Percentiles rank a stretch among this genome's conserved stretches.
Conservation (phyloP, 768 basidiomycete species). For the Amanita brunnescens region DNA sequence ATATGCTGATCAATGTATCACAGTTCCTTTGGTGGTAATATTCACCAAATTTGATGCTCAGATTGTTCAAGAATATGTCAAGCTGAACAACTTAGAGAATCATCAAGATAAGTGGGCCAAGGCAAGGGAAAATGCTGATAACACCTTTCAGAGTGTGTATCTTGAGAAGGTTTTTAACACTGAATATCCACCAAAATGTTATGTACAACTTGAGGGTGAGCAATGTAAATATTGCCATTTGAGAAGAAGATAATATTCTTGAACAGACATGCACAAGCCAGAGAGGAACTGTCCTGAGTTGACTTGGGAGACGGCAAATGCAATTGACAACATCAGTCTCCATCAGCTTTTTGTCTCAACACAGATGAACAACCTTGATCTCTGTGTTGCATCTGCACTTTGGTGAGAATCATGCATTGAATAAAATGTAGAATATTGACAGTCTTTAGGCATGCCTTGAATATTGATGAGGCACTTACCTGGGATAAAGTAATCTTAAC, state of each 20-base stretch:
- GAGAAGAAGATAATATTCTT: too few relatives aligned
- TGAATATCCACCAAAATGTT: neutral
- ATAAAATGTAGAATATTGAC: neutral
- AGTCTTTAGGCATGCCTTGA: neutral
- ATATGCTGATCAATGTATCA: too few relatives aligned
- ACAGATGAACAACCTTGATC: conserved; percentile 17
- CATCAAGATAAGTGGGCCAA: conserved; percentile 4
- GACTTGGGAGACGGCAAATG: conserved; percentile 10
- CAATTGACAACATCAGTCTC: conserved; percentile 12
- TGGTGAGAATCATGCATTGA: neutral
- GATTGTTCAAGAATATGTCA: conserved; percentile 5
- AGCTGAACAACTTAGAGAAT: neutral
- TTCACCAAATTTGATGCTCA: conserved; percentile 31
- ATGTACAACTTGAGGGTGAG: neutral
- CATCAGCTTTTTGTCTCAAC: conserved; percentile 16
- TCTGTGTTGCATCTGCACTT: conserved; percentile 11
- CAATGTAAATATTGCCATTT: too few relatives aligned
- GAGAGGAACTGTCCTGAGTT: conserved; percentile 9
- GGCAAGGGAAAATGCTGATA: conserved; percentile 10
- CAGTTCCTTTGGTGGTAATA: conserved; percentile 30
- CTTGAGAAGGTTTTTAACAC: neutral
- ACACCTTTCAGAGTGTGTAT: conserved; percentile 9
- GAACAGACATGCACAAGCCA: conserved; percentile 15
- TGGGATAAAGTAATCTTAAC: neutral
- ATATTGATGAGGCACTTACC: neutral